Conservation (phyloP, 495 filamentous ascomycete genomes). For the Lophiotrema nucula region DNA sequence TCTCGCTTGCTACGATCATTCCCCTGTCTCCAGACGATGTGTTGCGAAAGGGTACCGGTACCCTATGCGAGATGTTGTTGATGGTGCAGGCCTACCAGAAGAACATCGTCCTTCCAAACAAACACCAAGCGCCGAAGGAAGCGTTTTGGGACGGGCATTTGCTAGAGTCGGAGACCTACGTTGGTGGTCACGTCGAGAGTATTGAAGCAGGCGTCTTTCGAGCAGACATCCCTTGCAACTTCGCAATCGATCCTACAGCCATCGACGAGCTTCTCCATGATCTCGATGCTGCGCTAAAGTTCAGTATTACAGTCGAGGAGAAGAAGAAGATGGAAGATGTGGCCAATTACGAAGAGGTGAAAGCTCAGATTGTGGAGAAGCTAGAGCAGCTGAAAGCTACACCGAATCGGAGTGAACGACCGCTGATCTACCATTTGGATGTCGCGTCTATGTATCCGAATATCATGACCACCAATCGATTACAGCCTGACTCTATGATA, state of each 20-base stretch:
- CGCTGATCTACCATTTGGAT: constrained; percentile 96
- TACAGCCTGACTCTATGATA: constrained; percentile 98
- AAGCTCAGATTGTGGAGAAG: constrained; percentile 71
- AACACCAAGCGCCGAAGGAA: constrained; percentile 87
- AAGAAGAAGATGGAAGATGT: constrained; percentile 91
- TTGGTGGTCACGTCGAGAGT: constrained; percentile 98
- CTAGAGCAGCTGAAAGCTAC: constrained; percentile 73
- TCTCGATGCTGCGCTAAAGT: constrained; percentile 85
- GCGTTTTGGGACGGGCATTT: constrained; percentile 96
- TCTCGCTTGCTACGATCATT: constrained; percentile 95
- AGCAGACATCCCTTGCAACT: constrained; percentile 90
- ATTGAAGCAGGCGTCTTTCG: constrained; percentile 98
- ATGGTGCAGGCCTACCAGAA: constrained; percentile 98
- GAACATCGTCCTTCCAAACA: constrained; percentile 91
- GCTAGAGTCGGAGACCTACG: constrained; percentile 95
- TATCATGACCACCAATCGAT: constrained; percentile 98
- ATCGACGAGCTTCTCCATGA: constrained; percentile 86
- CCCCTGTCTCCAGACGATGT: constrained; percentile 91
- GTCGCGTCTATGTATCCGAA: constrained; percentile 99
- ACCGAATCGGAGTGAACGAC: constrained; percentile 77
- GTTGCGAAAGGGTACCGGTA: constrained; percentile 92
- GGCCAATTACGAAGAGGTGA: constrained; percentile 89
- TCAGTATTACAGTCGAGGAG: constrained; percentile 90
- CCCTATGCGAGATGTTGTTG: constrained; percentile 95
- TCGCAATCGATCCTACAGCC: constrained; percentile 79